phyloP scores from a whole-genome alignment of 2,329 filamentous ascomycete genomes.

The Ambrosiella beaveri region DNA sequence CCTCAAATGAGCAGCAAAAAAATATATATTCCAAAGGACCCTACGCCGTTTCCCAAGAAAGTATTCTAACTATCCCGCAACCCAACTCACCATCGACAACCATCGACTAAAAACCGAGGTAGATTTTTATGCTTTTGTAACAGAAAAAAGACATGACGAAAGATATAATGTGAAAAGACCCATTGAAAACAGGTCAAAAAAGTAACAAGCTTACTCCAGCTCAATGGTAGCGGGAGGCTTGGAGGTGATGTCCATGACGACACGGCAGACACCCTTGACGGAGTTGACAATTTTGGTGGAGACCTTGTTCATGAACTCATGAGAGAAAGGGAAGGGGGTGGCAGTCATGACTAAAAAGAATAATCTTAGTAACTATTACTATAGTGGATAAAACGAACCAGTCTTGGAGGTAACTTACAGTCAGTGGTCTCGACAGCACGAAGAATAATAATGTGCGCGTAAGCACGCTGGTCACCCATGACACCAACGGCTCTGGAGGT shows the following conservation, averaged over 20 bases:
- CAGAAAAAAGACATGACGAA: too few species aligned
- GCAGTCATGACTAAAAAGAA: slow-evolving; percentile 47
- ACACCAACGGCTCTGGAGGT: slow-evolving; percentile 14
- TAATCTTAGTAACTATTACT: background rate
- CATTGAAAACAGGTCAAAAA: background rate
- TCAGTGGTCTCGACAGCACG: slow-evolving; percentile 27
- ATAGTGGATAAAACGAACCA: too few species aligned
- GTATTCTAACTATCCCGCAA: too few species aligned
- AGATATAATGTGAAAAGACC: too few species aligned
- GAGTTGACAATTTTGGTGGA: slow-evolving; percentile 47
- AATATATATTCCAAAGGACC: too few species aligned
- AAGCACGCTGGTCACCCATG: slow-evolving; percentile 47
- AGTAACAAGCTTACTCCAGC: slow-evolving; percentile 39
- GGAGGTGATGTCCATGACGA: slow-evolving; percentile 27
- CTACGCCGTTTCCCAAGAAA: too few species aligned
- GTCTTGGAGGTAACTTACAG: slow-evolving; percentile 11
- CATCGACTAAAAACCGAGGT: too few species aligned
- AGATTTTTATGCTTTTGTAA: too few species aligned
- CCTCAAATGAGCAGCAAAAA: too few species aligned
- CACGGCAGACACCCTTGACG: slow-evolving; percentile 36
- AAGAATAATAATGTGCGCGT: slow-evolving; percentile 23
- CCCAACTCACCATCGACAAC: too few species aligned
- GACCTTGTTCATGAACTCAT: slow-evolving; percentile 47
- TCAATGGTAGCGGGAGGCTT: slow-evolving; percentile 59
- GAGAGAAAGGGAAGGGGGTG: slow-evolving; percentile 48